Evolutionary conservation across 768 basidiomycete species (phyloP), one percentile per base, ranked within the genome.

Genomic region (Suillus placidus): DNA sequence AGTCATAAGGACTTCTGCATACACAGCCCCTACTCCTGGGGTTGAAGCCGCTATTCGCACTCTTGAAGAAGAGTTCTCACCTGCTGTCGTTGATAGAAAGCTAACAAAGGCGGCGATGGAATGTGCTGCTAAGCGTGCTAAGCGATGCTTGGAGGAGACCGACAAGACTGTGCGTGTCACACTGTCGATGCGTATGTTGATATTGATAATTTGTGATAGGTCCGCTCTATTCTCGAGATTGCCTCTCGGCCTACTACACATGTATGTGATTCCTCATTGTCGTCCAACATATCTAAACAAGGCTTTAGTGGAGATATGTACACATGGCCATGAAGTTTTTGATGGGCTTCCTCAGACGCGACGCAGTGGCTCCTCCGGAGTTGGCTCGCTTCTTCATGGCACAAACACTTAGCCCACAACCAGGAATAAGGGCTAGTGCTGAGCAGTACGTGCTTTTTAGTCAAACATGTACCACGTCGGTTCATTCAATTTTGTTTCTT

Each of bases 301-400:
- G 54, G 49, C 37, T 64, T 65, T 71, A 94, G 92, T 94, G 92
- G 92, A 83, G 92, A 78, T 94, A 94, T 74, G 81, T 88, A 0
- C 88, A 93, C 80, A 88, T 87, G 70, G 89, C 92, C 9, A 75
- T 82, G 37, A 84, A 83, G 40, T 89, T 91, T 71, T 73, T 93
- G 54, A 80, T 78, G 37, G 81, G 84, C 45, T 80, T 93, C 37
- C 79, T 93, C 62, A 84, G 89, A 70, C 81, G 91, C 72, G 91
- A 94, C 70, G 74, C 77, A 35, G 77, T 82, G 12, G 81, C 85
- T 20, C 74, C 85, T 3, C 79, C 88, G 16, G 83, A 83, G 4
- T 74, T 89, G 6, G 85, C 86, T 1, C 81, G 76, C 66, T 88
- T 93, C 73, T 86, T 94, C 74, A 79, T 91, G 69, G 80, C 82